Percentiles rank a stretch among this genome's conserved stretches.
Conservation (phyloP, 2,329 filamentous ascomycete species). For the Fusarium keratoplasticum region DNA sequence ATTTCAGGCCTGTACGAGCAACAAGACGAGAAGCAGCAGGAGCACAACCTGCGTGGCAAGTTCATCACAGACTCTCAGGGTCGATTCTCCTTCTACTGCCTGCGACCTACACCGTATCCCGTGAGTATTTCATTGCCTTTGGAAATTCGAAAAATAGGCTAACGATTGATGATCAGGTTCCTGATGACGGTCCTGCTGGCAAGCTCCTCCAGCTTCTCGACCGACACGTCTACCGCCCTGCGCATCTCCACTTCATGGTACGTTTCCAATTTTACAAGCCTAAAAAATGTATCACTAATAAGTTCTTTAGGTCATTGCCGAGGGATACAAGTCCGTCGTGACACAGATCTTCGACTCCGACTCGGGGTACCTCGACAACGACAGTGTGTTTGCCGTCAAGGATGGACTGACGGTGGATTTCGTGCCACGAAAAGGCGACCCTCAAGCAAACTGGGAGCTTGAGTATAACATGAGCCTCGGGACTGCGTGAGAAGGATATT, state of each 20-base stretch:
- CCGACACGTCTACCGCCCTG: constrained; percentile 67
- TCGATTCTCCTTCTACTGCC: constrained; percentile 70
- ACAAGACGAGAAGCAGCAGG: constrained; percentile 76
- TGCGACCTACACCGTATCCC: constrained; percentile 69
- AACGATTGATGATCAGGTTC: constrained; percentile 40
- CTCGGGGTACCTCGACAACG: constrained; percentile 68
- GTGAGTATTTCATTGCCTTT: constrained; percentile 43
- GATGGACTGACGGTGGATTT: constrained; percentile 60
- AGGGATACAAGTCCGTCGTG: constrained; percentile 75
- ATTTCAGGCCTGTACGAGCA: constrained; percentile 70
- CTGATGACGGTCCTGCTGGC: constrained; percentile 64
- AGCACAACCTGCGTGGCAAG: constrained; percentile 79
- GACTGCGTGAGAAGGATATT: not conserved
- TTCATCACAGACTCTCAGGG: constrained; percentile 76
- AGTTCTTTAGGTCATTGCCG: constrained; percentile 54
- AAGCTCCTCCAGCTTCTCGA: constrained; percentile 65
- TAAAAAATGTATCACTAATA: accelerated
- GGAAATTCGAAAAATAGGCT: not conserved
- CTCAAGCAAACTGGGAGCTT: constrained; percentile 67
- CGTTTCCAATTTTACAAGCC: not conserved
- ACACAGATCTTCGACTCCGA: constrained; percentile 79
- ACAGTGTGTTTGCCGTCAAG: constrained; percentile 67
- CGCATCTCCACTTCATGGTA: constrained; percentile 71
- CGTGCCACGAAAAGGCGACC: constrained; percentile 49
- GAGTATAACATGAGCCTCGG: constrained; percentile 65